Conservation (phyloP, 139 green algal genomes). For the Micractinium sp. region DNA sequence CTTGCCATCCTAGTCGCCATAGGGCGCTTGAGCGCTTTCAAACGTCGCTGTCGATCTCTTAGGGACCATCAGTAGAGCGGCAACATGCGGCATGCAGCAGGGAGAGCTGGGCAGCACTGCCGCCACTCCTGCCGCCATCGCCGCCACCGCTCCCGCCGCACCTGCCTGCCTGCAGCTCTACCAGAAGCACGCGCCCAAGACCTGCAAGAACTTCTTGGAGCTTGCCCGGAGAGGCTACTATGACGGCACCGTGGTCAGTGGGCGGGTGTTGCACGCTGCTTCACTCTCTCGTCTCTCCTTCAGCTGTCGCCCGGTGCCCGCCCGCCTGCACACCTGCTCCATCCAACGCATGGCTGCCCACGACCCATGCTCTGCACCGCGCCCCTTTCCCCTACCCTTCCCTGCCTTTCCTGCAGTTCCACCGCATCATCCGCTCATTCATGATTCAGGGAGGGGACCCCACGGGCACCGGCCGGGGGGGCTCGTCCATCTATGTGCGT, state of each 20-base stretch:
- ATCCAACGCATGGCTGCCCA: neutral
- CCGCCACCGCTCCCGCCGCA: neutral
- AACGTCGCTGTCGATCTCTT: neutral
- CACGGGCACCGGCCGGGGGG: slow-evolving; percentile 91
- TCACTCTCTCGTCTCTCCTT: neutral
- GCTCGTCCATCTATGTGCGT: slow-evolving; percentile 86
- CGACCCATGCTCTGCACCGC: neutral
- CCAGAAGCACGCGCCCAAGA: slow-evolving; percentile 82
- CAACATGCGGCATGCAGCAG: neutral
- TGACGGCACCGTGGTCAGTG: slow-evolving; percentile 73
- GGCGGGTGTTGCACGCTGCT: neutral
- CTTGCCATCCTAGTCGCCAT: neutral
- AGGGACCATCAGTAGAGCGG: neutral
- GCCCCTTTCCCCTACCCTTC: too few relatives aligned
- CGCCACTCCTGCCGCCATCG: neutral
- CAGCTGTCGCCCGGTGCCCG: neutral
- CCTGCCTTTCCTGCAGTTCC: slow-evolving; percentile 51
- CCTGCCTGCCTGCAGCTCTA: slow-evolving; percentile 79
- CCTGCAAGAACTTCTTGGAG: slow-evolving; percentile 91
- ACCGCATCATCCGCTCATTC: slow-evolving; percentile 89
- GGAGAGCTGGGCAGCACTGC: neutral
- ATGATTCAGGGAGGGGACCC: slow-evolving; percentile 97
- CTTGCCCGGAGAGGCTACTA: slow-evolving; percentile 92
- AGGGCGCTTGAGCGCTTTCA: neutral
- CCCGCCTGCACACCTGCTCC: neutral